Evolutionary conservation across 352 stramenopile genomes (phyloP).

Genomic region (Pythium rhizo-oryzae): DNA sequence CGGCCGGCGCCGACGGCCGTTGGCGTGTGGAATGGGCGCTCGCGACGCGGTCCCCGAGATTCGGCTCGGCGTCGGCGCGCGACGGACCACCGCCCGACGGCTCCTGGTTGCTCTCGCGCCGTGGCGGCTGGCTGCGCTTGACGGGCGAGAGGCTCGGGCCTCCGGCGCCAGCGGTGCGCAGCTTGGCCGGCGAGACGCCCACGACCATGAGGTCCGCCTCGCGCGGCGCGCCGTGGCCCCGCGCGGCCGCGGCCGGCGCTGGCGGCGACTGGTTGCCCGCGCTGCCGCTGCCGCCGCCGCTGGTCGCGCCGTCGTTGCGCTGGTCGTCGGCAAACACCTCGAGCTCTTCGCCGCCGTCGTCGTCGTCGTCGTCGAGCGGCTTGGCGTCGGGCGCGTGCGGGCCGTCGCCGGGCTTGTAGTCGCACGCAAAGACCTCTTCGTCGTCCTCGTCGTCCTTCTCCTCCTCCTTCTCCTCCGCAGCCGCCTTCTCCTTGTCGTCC

Average conservation of each 20-base stretch:
- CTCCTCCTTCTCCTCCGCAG: no score
- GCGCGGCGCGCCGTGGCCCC: conserved; percentile 10
- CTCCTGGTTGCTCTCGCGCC: conserved; percentile 24
- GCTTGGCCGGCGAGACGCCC: conserved; percentile 41
- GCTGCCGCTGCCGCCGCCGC: conserved; percentile 1
- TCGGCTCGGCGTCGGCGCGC: conserved; percentile 10
- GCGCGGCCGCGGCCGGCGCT: background rate
- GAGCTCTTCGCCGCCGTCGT: conserved; percentile 52
- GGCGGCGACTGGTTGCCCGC: conserved; percentile 25
- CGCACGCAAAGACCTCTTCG: conserved; percentile 32
- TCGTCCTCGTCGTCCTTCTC: conserved; percentile 14
- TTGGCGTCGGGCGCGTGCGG: conserved; percentile 3
- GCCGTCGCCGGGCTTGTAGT: conserved; percentile 23
- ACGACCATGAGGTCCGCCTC: conserved; percentile 44
- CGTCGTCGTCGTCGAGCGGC: conserved; percentile 9
- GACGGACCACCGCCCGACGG: background rate
- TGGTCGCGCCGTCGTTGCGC: background rate
- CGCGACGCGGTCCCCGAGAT: conserved; percentile 23
- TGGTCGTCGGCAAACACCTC: conserved; percentile 42
- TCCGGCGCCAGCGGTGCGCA: conserved; percentile 5
- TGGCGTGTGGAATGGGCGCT: conserved; percentile 26
- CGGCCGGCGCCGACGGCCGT: conserved; percentile 6
- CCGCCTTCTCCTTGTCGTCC: no score
- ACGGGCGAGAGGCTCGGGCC: conserved; percentile 26
- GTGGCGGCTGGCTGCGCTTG: conserved; percentile 30